These are phyloP conservation scores for Leptographium procerum DNA, from an alignment of 2,329 filamentous ascomycete genomes.

Conservation along the genomic window DNA sequence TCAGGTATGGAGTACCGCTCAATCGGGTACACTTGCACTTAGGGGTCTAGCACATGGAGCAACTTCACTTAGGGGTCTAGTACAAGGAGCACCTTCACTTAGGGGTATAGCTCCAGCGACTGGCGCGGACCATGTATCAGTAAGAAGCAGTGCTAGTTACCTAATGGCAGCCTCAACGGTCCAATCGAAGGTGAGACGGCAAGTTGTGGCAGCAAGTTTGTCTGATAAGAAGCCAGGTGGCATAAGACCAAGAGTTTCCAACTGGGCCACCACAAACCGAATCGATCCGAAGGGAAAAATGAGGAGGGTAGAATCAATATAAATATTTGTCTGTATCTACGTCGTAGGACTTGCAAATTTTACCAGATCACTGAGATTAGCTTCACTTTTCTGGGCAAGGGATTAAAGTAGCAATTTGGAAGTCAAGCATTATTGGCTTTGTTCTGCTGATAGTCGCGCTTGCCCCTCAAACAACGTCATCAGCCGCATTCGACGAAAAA, in stretches of 20 bases:
- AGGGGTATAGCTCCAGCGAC: conserved; percentile 11
- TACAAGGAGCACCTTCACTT: conserved; percentile 9
- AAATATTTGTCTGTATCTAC: not conserved
- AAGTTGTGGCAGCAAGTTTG: not conserved
- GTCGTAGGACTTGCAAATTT: not conserved
- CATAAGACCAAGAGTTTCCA: not conserved
- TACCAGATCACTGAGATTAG: not conserved
- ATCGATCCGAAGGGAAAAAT: not conserved
- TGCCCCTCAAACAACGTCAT: not conserved
- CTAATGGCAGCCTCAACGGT: conserved; percentile 1
- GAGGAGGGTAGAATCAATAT: not conserved
- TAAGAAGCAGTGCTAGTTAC: not conserved
- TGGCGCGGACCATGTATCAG: not conserved
- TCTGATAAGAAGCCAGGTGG: not conserved
- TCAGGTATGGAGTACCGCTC: no score
- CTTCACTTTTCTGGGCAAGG: not conserved
- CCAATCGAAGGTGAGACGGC: not conserved
- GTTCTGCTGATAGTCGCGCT: not conserved
- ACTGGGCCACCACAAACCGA: not conserved
- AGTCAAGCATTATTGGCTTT: not conserved
- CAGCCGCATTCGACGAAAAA: not conserved
- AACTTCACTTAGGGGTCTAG: conserved; percentile 9
- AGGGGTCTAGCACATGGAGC: conserved; percentile 4
- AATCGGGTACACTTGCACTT: conserved; percentile 3
- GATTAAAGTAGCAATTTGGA: not conserved